Base-by-base conservation (phyloP, 257 asterid genomes). In the Penstemon eatonii region DNA sequence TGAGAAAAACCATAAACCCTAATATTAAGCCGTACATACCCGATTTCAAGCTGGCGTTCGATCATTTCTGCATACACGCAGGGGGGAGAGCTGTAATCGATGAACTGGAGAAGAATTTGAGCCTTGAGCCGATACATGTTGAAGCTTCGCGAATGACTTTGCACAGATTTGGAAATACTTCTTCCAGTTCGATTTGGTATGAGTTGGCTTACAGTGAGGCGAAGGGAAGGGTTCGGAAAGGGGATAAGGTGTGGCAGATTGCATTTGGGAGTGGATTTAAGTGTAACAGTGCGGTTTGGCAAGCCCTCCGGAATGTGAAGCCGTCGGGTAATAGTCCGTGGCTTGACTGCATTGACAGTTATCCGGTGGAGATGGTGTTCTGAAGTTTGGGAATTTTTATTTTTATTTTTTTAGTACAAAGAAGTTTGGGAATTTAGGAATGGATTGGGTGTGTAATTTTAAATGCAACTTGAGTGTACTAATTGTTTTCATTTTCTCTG, bases 141-240 rank as follows among this genome's bases (percentile, higher is more conserved):
- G 83, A 79, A 54, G 78, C 83, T 1, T 79, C 83, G 4, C 53
- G 80, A n/a, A 79, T 79, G 83, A 74, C 77, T 60, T 12, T 79
- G 78, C 80, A 79, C 67, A 66, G 83, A 40, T 78, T 78, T 66
- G 83, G 83, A 12, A 78, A 78, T 65, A 78, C 82, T 39, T 78
- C 82, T 7, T 78, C 82, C 46, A 65, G 74, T 56, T 78, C 82
- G 18, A 65, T 78, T 5, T 78, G 83, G 83, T 78, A 78, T 53
- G 80, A 74, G 62, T 39, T 78, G 36, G 77, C 75, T 0, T 78
- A 78, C 8, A 69, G 3, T 0, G 83, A 78, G 72, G 79, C 83
- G 0, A 78, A 78, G 47, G 83, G 83, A 62, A 70, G 77, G 72
- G 42, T 78, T 6, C 71, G n/a, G 2, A 78, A 40, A 54, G 83